phyloP scores from a whole-genome alignment of 225 moss, liverwort and hornwort genomes.

The Straminergon stramineum region DNA sequence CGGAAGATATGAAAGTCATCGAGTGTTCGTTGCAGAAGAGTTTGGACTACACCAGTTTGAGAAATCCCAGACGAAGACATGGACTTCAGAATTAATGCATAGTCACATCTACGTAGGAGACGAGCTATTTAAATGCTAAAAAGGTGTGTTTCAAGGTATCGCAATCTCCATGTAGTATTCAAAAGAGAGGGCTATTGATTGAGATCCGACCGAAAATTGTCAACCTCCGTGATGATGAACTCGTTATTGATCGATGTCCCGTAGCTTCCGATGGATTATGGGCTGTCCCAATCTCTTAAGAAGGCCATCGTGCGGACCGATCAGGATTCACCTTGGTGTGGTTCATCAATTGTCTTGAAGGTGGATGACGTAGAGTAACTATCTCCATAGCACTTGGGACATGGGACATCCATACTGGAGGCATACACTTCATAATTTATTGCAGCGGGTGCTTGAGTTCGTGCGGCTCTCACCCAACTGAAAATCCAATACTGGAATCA shows the following conservation, averaged over 20 bases:
- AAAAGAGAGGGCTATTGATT: not conserved
- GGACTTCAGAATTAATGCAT: not conserved
- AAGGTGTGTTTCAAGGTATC: not conserved
- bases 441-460: slow-evolving; percentile 11
- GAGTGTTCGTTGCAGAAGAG: not conserved
- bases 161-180: no score
- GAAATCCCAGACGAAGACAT: not conserved
- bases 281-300: not conserved
- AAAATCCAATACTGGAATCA: not conserved
- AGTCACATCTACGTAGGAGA: not conserved
- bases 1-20: not conserved
- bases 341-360: slow-evolving; percentile 12
- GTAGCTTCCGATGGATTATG: not conserved
- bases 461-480: not conserved
- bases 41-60: not conserved
- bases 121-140: no score
- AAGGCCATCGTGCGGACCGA: no score
- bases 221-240: not conserved
- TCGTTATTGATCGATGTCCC: not conserved
- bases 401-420: not conserved
- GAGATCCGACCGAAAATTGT: not conserved
- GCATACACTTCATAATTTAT: slow-evolving; percentile 21
- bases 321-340: no score
- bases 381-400: not conserved
- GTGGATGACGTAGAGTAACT: no score